Evolutionary conservation across 345 rosid species (phyloP).

Genomic region (Citrus sp.): DNA sequence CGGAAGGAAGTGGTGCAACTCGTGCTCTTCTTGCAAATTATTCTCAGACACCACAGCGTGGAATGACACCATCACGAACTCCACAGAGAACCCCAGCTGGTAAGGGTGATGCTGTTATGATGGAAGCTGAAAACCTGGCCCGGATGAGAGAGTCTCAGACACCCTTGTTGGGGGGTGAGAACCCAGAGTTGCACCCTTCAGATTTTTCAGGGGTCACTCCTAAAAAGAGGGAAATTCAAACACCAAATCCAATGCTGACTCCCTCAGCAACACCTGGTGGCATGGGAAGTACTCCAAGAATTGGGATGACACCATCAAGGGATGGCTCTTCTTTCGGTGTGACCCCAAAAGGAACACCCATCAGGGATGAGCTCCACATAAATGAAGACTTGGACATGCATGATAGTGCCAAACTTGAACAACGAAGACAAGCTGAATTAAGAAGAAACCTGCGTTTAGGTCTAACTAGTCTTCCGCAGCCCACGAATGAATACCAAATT

Average conservation of each 20-base stretch:
- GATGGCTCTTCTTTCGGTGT: conserved; percentile 73
- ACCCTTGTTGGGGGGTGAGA: conserved; percentile 93
- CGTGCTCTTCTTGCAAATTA: conserved; percentile 93
- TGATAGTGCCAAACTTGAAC: conserved; percentile 75
- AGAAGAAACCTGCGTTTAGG: conserved; percentile 75
- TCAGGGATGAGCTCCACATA: conserved; percentile 94
- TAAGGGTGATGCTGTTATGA: conserved; percentile 96
- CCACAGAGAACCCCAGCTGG: conserved; percentile 98
- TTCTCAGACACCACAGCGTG: conserved; percentile 79
- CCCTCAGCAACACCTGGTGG: conserved; percentile 92
- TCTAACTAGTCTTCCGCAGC: conserved; percentile 82
- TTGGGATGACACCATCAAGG: conserved; percentile 90
- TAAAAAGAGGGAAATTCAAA: conserved; percentile 76
- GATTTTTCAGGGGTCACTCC: conserved; percentile 91
- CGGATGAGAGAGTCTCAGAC: conserved; percentile 96
- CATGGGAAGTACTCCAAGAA: conserved; percentile 77
- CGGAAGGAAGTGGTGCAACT: conserved; percentile 91
- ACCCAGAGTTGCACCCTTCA: conserved; percentile 98
- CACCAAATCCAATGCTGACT: conserved; percentile 90
- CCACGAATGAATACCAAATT: conserved; percentile 92
- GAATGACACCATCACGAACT: conserved; percentile 87
- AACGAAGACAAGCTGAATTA: conserved; percentile 71
- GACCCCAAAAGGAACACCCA: conserved; percentile 95
- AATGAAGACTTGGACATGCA: conserved; percentile 87
- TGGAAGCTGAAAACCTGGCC: conserved; percentile 99